Evolutionary conservation across 2,329 filamentous ascomycete species (phyloP).

Genomic region (Colletotrichum ledebouriae): DNA sequence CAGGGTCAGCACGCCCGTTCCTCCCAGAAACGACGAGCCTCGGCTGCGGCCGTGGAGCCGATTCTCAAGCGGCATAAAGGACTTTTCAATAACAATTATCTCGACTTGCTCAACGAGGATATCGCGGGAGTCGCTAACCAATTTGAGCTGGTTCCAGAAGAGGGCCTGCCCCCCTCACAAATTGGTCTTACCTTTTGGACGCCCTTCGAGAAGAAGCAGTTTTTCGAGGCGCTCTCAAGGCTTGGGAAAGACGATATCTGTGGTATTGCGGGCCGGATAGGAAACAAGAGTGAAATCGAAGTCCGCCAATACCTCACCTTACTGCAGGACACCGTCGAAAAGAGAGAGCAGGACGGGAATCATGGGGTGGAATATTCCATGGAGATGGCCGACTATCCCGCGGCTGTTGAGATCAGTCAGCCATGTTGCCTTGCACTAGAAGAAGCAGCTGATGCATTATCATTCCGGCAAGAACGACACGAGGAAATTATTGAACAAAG

Average conservation of each 20-base stretch:
- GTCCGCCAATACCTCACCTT: slow-evolving; percentile 77
- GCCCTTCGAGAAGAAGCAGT: slow-evolving; percentile 74
- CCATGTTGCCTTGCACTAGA: slow-evolving; percentile 77
- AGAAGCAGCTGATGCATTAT: slow-evolving; percentile 74
- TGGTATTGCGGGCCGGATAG: slow-evolving; percentile 73
- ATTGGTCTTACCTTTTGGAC: slow-evolving; percentile 81
- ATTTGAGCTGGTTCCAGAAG: slow-evolving; percentile 49
- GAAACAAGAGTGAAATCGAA: slow-evolving; percentile 81
- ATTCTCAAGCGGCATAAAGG: slow-evolving; percentile 61
- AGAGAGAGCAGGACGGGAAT: slow-evolving; percentile 53
- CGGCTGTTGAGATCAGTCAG: slow-evolving; percentile 78
- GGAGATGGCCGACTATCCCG: slow-evolving; percentile 71
- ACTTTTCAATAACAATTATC: slow-evolving; percentile 60
- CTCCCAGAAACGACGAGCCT: slow-evolving; percentile 50
- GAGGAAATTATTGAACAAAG: slow-evolving; percentile 72
- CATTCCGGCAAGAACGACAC: slow-evolving; percentile 72
- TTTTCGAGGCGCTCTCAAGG: slow-evolving; percentile 76
- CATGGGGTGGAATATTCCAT: slow-evolving; percentile 50
- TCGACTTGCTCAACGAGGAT: slow-evolving; percentile 68
- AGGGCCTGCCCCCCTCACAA: slow-evolving; percentile 63
- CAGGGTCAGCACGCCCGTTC: slow-evolving; percentile 15
- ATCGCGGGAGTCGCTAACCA: slow-evolving; percentile 66
- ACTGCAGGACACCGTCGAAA: slow-evolving; percentile 65
- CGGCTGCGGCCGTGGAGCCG: slow-evolving; percentile 48
- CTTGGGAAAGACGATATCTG: slow-evolving; percentile 73